phyloP scores from a whole-genome alignment of 257 asterid species.

The Knoxia roxburghii region DNA sequence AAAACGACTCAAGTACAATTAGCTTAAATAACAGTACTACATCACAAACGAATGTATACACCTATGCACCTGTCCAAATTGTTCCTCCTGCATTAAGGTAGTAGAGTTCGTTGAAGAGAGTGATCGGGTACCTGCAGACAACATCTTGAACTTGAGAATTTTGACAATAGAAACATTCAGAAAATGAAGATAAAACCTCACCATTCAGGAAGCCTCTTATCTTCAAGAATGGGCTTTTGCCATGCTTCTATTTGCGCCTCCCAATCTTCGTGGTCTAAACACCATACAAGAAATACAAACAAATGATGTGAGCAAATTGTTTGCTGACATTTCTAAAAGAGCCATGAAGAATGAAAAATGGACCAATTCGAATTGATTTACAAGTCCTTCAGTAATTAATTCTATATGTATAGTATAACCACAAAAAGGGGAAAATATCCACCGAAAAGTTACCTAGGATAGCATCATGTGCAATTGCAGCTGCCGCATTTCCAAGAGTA shows the following conservation, averaged over 20 bases:
- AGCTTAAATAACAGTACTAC: constrained; percentile 14
- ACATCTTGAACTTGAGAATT: constrained; percentile 21
- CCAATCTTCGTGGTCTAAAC: constrained; percentile 64
- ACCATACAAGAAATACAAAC: constrained; percentile 9
- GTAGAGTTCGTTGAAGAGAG: constrained; percentile 96
- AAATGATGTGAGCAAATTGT: not conserved
- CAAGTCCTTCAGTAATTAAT: not conserved
- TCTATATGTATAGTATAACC: not conserved
- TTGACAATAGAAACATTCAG: constrained; percentile 7
- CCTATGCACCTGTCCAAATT: constrained; percentile 84
- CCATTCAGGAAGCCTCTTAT: constrained; percentile 93
- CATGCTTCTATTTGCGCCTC: constrained; percentile 88
- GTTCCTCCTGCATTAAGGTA: constrained; percentile 89
- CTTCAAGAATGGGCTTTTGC: constrained; percentile 91
- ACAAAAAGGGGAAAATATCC: not conserved
- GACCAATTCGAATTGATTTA: not conserved
- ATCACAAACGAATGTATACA: constrained; percentile 11
- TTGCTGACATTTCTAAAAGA: constrained; percentile 9
- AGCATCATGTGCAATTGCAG: constrained; percentile 78
- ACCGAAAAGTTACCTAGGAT: constrained; percentile 52
- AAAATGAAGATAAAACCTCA: constrained; percentile 26
- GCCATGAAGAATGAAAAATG: constrained; percentile 3
- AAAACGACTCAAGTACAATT: not conserved
- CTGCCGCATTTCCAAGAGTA: constrained; percentile 55
- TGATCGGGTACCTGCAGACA: constrained; percentile 73